Evolutionary conservation across 352 stramenopile species (phyloP).

Genomic region (Globisporangium polare): DNA sequence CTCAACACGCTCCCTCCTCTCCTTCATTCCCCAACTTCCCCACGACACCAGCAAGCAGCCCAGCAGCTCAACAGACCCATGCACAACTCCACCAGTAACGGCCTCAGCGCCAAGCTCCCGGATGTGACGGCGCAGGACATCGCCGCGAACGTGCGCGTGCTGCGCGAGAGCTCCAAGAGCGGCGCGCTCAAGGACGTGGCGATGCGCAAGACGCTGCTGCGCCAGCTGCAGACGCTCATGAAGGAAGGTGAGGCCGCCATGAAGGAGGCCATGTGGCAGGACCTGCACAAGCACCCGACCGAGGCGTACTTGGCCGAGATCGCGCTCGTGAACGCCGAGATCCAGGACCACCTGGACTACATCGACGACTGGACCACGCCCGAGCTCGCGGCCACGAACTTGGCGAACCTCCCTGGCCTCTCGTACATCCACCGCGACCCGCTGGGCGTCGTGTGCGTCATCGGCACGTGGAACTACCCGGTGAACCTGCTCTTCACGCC

Average conservation of each 20-base stretch:
- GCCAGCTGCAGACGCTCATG: constrained; percentile 44
- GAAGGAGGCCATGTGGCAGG: constrained; percentile 51
- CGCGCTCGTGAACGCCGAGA: constrained; percentile 43
- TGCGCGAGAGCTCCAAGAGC: constrained; percentile 45
- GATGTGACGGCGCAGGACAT: constrained; percentile 56
- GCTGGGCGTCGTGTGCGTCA: constrained; percentile 85
- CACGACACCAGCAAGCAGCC: neutral
- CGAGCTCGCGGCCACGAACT: constrained; percentile 38
- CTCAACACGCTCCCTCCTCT: neutral
- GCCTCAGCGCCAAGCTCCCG: constrained; percentile 16
- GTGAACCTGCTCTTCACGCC: constrained; percentile 75
- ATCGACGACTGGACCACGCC: constrained; percentile 63
- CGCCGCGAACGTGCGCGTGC: constrained; percentile 34
- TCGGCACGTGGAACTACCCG: constrained; percentile 93
- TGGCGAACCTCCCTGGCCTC: constrained; percentile 50
- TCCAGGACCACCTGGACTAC: constrained; percentile 78
- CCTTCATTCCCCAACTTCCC: neutral
- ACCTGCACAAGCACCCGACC: constrained; percentile 67
- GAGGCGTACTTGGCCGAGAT: constrained; percentile 66
- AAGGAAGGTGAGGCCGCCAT: constrained; percentile 42
- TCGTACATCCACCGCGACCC: constrained; percentile 70
- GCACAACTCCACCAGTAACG: neutral
- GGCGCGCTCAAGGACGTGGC: constrained; percentile 42
- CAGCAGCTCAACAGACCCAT: neutral
- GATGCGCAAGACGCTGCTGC: constrained; percentile 41